Evolutionary conservation across 345 rosid genomes (phyloP).

Genomic region (Ceriops tagal): DNA sequence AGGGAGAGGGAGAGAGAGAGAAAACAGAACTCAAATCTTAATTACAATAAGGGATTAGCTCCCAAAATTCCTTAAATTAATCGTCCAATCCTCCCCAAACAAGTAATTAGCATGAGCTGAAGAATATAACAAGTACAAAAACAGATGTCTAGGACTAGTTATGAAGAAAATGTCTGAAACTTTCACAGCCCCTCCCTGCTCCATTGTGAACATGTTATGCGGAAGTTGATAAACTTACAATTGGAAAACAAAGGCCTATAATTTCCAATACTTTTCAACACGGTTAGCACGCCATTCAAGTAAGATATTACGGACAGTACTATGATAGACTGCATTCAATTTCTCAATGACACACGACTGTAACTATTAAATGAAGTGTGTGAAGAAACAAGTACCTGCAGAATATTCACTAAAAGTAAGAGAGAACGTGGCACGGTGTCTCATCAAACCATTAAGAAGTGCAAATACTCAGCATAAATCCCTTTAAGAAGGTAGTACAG

Average conservation of each 20-base stretch:
- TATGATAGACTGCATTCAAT: constrained; percentile 11
- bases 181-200: too few relatives aligned
- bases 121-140: constrained; percentile 4
- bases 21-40: constrained; percentile 18
- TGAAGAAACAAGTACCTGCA: neutral
- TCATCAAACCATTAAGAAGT: constrained; percentile 20
- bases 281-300: constrained; percentile 18
- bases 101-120: neutral
- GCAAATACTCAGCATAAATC: constrained; percentile 7
- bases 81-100: constrained; percentile 23
- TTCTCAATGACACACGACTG: constrained; percentile 11
- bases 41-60: constrained; percentile 13
- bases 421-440: constrained; percentile 4
- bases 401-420: constrained; percentile 11
- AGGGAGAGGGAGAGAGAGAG: neutral
- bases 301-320: constrained; percentile 14
- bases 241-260: constrained; percentile 51
- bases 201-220: too few relatives aligned
- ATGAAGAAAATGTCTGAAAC: too few relatives aligned
- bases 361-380: constrained; percentile 15
- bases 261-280: constrained; percentile 42
- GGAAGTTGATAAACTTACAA: constrained; percentile 23
- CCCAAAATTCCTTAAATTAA: constrained; percentile 14
- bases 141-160: constrained; percentile 4
- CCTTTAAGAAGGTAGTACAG: neutral